Base-by-base conservation (phyloP, 208 protist species). In the Phytomonas sp. region DNA sequence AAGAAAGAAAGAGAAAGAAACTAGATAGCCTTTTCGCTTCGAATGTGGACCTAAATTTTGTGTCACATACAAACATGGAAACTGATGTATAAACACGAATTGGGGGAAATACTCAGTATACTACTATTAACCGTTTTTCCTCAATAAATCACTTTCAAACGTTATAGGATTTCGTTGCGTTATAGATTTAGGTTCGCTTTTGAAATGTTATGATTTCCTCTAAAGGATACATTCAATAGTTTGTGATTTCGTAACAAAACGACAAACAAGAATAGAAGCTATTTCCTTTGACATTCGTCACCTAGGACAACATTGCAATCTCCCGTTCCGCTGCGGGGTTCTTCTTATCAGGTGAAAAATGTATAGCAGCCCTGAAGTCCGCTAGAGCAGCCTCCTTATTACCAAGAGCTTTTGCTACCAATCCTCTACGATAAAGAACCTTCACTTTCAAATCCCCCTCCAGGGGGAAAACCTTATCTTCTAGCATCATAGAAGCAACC, bases 401-500 rank as follows among this genome's bases (percentile, higher is more conserved):
- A 11, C 70, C 78, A 0, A 93, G 67, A 23, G 67, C 78, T 69
- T 87, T 82, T 70, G 84, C 91, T 13, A 87, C 87, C 29, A 88
- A 67, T 6, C 87, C 89, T 36, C 89, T 80, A 1, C 89, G 74
- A 60, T 89, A 95, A 0, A 95, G 77, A 40, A 92, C 84, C 72
- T 95, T 95, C 65, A 89, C 86, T 74, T 87, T 83, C 40, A 95
- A 36, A 20, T 80, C 81, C 0, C 70, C 70, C 15, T 66, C 37
- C 33, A 88, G 60, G 0, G 74, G 77, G 13, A 67, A 34, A 4
- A 32, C 74, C 29, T 81, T 78, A 32, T 89, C 82, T 61, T 94
- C 82, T 68, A 95, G 74, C 61, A 95, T 72, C 75, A 90, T 83
- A 32, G 89, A 91, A 37, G 89, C 87, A 31, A 89, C 76, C 43